Conservation (phyloP, 768 basidiomycete genomes). For the Serendipita sp. region DNA sequence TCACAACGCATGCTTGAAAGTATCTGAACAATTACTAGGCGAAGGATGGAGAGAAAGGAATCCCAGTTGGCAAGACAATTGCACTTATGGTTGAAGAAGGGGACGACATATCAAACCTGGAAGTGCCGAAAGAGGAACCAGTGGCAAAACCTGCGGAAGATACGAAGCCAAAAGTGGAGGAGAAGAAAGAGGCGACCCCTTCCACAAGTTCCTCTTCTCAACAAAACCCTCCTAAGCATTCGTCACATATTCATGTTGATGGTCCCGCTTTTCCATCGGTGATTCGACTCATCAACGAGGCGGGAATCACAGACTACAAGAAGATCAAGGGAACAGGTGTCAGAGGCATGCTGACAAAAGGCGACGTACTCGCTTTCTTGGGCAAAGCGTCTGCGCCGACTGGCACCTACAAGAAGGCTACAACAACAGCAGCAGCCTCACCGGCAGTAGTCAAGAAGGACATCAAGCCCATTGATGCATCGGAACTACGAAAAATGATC, state of each 20-base stretch:
- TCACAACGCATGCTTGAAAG: background rate
- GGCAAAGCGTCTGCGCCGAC: conserved; percentile 66
- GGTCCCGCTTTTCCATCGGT: conserved; percentile 79
- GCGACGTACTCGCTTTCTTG: conserved; percentile 75
- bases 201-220: conserved; percentile 17
- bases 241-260: conserved; percentile 33
- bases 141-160: conserved; percentile 5
- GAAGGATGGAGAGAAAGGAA: conserved; percentile 63
- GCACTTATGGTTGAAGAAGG: conserved; percentile 91
- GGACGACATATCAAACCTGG: conserved; percentile 79
- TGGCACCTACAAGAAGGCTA: conserved; percentile 43
- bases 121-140: conserved; percentile 33
- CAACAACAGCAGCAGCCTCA: background rate
- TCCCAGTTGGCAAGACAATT: conserved; percentile 77
- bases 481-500: conserved; percentile 7
- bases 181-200: conserved; percentile 12
- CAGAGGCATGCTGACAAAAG: conserved; percentile 90
- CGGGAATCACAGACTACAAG: conserved; percentile 36
- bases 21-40: conserved; percentile 25
- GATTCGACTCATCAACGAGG: conserved; percentile 52
- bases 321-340: conserved; percentile 77
- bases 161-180: background rate
- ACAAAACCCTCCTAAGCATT: conserved; percentile 12
- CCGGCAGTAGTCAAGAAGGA: background rate
- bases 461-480: background rate